Conservation (phyloP, 1,284 basidiomycete genomes). For the Boletus sp. region DNA sequence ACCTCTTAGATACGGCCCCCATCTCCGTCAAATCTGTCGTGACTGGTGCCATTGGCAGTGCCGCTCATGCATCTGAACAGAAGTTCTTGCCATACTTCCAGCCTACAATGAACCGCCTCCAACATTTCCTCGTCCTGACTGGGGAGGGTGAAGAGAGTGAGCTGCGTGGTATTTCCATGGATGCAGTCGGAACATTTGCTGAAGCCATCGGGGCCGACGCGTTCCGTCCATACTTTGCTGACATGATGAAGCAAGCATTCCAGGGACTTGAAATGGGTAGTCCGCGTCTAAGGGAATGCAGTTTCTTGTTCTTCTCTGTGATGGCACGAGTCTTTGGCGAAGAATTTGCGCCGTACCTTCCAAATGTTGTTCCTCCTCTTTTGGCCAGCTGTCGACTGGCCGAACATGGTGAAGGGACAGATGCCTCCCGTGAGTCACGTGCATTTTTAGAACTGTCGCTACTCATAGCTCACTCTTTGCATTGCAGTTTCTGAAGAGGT, state of each 20-base stretch:
- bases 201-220: constrained; percentile 94
- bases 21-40: constrained; percentile 91
- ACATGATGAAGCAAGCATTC: constrained; percentile 96
- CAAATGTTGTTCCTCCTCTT: constrained; percentile 84
- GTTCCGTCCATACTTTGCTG: constrained; percentile 93
- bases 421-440: constrained; percentile 38
- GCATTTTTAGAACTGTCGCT: background rate
- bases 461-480: constrained; percentile 1
- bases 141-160: constrained; percentile 89
- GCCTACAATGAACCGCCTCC: constrained; percentile 86
- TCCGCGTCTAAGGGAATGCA: constrained; percentile 90
- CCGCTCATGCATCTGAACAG: constrained; percentile 94
- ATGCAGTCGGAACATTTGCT: constrained; percentile 96
- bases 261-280: constrained; percentile 85
- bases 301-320: constrained; percentile 97
- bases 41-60: constrained; percentile 96
- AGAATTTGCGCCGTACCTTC: constrained; percentile 88
- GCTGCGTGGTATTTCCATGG: constrained; percentile 96
- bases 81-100: constrained; percentile 95
- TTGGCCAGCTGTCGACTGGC: constrained; percentile 83
- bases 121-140: constrained; percentile 80
- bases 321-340: constrained; percentile 96
- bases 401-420: constrained; percentile 69
- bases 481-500: constrained; percentile 47
- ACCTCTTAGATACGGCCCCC: constrained; percentile 85